Conservation (phyloP, 768 basidiomycete species). For the Tephrocybe sp. region DNA sequence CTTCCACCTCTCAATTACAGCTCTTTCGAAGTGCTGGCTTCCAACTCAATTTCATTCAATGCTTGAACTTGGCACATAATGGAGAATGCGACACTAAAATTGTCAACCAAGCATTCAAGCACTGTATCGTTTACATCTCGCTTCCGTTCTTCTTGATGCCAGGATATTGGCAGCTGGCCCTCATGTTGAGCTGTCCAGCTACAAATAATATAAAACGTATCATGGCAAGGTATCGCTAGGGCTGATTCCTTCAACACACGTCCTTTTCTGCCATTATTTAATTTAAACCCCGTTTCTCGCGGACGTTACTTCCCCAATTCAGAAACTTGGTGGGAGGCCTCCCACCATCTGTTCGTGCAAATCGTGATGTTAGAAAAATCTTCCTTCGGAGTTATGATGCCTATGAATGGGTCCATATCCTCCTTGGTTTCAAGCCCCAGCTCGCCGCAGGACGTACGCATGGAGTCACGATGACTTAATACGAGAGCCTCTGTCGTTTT, state of each 20-base stretch:
- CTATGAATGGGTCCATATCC: slow-evolving; percentile 46
- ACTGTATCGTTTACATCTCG: not conserved
- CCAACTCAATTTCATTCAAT: too few relatives aligned
- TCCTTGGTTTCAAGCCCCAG: too few relatives aligned
- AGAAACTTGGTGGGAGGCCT: slow-evolving; percentile 33
- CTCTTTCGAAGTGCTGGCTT: too few relatives aligned
- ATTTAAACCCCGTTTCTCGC: too few relatives aligned
- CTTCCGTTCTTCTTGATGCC: slow-evolving; percentile 6
- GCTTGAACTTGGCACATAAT: too few relatives aligned
- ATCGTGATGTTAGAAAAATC: slow-evolving; percentile 38
- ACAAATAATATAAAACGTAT: not conserved
- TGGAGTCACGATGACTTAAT: slow-evolving; percentile 53
- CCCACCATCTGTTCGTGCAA: slow-evolving; percentile 32
- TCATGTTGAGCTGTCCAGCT: not conserved
- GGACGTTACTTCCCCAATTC: slow-evolving; percentile 24
- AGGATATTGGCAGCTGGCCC: slow-evolving; percentile 2
- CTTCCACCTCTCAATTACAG: too few relatives aligned
- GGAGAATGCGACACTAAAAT: too few relatives aligned
- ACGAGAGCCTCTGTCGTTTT: slow-evolving; percentile 4
- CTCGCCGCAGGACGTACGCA: slow-evolving; percentile 31
- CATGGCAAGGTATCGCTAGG: not conserved
- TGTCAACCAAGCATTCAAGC: too few relatives aligned
- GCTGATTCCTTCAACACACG: not conserved
- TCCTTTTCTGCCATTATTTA: too few relatives aligned
- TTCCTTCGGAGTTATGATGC: slow-evolving; percentile 44